Evolutionary conservation across 2,329 filamentous ascomycete genomes (phyloP).

Genomic region (Aspergillus sp.): DNA sequence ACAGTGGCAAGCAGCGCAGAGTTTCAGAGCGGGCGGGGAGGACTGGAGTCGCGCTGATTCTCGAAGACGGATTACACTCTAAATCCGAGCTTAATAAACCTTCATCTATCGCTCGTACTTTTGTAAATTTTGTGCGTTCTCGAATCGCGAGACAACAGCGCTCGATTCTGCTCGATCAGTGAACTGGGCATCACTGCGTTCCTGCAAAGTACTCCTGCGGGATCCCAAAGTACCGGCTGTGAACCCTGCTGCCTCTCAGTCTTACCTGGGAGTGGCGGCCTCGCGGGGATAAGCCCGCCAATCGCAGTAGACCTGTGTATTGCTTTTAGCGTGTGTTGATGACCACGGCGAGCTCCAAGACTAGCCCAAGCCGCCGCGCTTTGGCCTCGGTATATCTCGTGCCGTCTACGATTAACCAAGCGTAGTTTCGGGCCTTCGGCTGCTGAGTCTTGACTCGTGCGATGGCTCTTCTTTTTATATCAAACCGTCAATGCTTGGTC

Average conservation of each 20-base stretch:
- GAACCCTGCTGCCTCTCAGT: background rate
- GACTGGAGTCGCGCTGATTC: background rate
- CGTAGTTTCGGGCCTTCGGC: background rate
- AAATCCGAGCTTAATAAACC: slow-evolving; percentile 3
- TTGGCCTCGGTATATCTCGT: background rate
- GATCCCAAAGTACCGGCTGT: background rate
- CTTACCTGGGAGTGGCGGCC: background rate
- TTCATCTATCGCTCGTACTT: background rate
- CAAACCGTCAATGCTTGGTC: slow-evolving; percentile 1
- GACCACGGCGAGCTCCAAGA: background rate
- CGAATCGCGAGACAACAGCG: too few species aligned
- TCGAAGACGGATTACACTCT: background rate
- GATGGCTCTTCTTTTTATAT: background rate
- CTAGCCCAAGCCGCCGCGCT: too few species aligned
- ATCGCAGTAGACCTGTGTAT: background rate
- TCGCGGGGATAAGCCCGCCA: background rate
- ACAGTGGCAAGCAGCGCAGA: slow-evolving; percentile 4
- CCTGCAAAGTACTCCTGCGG: too few species aligned
- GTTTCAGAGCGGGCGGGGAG: slow-evolving; percentile 5
- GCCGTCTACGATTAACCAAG: background rate
- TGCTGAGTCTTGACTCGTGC: background rate
- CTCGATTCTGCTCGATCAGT: too few species aligned
- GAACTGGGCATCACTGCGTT: too few species aligned
- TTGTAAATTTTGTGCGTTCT: background rate
- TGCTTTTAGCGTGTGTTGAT: background rate